Conservation (phyloP, 2,329 filamentous ascomycete species). For the Phoma sp. region DNA sequence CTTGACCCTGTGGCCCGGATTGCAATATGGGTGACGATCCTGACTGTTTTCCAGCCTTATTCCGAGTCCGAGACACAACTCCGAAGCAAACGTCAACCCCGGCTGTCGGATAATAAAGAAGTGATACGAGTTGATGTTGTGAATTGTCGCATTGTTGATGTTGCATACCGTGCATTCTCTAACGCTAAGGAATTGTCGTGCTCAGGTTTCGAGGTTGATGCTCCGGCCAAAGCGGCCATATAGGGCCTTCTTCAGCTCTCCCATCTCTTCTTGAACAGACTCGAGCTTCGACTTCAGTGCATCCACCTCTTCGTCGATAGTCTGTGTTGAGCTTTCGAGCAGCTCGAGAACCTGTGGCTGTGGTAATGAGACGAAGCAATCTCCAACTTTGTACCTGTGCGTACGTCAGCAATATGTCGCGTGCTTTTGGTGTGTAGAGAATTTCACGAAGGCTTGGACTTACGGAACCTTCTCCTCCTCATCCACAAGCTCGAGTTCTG, state of each 20-base stretch:
- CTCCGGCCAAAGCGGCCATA: slow-evolving; percentile 95
- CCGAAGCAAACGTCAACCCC: slow-evolving; percentile 10
- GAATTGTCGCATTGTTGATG: not conserved
- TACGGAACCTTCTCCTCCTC: slow-evolving; percentile 94
- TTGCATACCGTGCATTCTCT: not conserved
- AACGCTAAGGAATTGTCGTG: not conserved
- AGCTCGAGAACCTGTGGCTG: slow-evolving; percentile 87
- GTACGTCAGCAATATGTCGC: not conserved
- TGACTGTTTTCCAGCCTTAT: slow-evolving; percentile 1
- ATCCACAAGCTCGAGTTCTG: slow-evolving; percentile 90
- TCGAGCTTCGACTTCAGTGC: slow-evolving; percentile 78
- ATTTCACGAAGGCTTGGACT: slow-evolving; percentile 42
- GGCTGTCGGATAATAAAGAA: not conserved
- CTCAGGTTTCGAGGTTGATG: slow-evolving; percentile 90
- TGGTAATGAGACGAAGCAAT: slow-evolving; percentile 89
- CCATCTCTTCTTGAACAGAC: slow-evolving; percentile 83
- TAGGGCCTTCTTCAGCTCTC: slow-evolving; percentile 84
- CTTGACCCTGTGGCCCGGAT: slow-evolving; percentile 11
- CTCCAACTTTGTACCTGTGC: slow-evolving; percentile 90
- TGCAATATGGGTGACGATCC: not conserved
- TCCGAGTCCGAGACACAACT: slow-evolving; percentile 16
- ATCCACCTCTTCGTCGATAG: slow-evolving; percentile 78
- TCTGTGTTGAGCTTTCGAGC: slow-evolving; percentile 73
- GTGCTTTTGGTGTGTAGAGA: not conserved
- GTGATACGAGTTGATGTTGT: not conserved